A percentile compares a stretch with the other conserved stretches of the same genome.
Conservation (phyloP, 345 rosid species). For the Eutrema japonicum region DNA sequence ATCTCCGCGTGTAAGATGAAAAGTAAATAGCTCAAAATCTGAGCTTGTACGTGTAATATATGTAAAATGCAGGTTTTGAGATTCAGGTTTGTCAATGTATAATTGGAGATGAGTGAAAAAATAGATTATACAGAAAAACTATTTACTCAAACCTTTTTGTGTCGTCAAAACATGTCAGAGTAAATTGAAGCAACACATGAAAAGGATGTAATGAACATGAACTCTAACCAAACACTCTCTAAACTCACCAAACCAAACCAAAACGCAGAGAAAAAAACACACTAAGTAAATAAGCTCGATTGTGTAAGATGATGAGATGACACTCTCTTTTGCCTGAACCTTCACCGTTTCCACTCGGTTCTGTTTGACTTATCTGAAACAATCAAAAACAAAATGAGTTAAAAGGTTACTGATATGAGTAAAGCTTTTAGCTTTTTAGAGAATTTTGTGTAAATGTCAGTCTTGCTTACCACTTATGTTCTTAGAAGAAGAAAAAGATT, state of each 20-base stretch:
- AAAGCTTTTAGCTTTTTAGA: neutral
- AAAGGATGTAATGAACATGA: slow-evolving; percentile 26
- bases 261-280: slow-evolving; percentile 16
- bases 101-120: slow-evolving; percentile 10
- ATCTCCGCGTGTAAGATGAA: slow-evolving; percentile 55
- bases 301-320: slow-evolving; percentile 26
- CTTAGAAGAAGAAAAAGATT: slow-evolving; percentile 62
- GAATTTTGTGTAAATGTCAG: slow-evolving; percentile 9
- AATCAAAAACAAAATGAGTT: slow-evolving; percentile 19
- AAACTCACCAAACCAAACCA: slow-evolving; percentile 43
- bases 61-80: slow-evolving; percentile 28
- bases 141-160: slow-evolving; percentile 39
- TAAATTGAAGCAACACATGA: slow-evolving; percentile 36
- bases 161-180: slow-evolving; percentile 30
- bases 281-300: slow-evolving; percentile 20
- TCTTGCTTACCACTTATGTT: slow-evolving; percentile 56
- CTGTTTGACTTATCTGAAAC: slow-evolving; percentile 63
- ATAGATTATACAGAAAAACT: slow-evolving; percentile 29
- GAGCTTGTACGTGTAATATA: slow-evolving; percentile 15
- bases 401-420: slow-evolving; percentile 18
- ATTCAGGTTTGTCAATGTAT: slow-evolving; percentile 20
- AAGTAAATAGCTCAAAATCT: slow-evolving; percentile 3
- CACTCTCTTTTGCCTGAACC: slow-evolving; percentile 26
- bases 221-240: slow-evolving; percentile 32
- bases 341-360: slow-evolving; percentile 85